Conservation (phyloP, 2,329 filamentous ascomycete species). For the Lizonia empirigonia region DNA sequence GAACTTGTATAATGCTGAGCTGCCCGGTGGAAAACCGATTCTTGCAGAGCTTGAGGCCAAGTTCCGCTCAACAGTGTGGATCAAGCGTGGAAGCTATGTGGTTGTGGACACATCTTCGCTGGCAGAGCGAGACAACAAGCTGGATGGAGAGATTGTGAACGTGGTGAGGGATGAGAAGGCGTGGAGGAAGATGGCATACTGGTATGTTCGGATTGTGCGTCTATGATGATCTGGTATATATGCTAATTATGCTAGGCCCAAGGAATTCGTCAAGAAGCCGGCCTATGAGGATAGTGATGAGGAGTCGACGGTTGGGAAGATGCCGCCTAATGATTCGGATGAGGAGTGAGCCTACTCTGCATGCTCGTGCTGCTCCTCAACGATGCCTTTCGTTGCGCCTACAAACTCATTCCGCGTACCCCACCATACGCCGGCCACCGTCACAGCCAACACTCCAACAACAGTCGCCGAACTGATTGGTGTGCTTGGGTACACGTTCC, state of each 20-base stretch:
- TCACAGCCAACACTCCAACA: slow-evolving; percentile 71
- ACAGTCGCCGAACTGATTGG: slow-evolving; percentile 67
- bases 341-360: slow-evolving; percentile 55
- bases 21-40: slow-evolving; percentile 67
- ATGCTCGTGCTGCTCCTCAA: slow-evolving; percentile 39
- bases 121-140: slow-evolving; percentile 73
- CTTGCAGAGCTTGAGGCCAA: slow-evolving; percentile 81
- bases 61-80: slow-evolving; percentile 93
- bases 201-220: slow-evolving; percentile 54
- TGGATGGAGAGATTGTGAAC: slow-evolving; percentile 89
- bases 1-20: slow-evolving; percentile 80
- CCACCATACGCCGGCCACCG: slow-evolving; percentile 67
- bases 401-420: slow-evolving; percentile 57
- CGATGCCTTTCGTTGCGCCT: slow-evolving; percentile 38
- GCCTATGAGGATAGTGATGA: slow-evolving; percentile 71
- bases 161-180: slow-evolving; percentile 88
- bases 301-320: slow-evolving; percentile 79
- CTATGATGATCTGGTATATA: slow-evolving; percentile 12
- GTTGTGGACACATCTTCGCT: slow-evolving; percentile 74
- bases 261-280: slow-evolving; percentile 72
- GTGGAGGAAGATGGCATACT: slow-evolving; percentile 89
- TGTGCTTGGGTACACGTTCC: slow-evolving; percentile 92
- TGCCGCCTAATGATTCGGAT: slow-evolving; percentile 82
- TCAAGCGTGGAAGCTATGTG: slow-evolving; percentile 87
- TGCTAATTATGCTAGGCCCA: slow-evolving; percentile 60